A percentile compares a stretch with the other conserved stretches of the same genome.
These are phyloP conservation scores for Coniella vitis DNA, from an alignment of 2,329 filamentous ascomycete genomes.

Conservation along the genomic window DNA sequence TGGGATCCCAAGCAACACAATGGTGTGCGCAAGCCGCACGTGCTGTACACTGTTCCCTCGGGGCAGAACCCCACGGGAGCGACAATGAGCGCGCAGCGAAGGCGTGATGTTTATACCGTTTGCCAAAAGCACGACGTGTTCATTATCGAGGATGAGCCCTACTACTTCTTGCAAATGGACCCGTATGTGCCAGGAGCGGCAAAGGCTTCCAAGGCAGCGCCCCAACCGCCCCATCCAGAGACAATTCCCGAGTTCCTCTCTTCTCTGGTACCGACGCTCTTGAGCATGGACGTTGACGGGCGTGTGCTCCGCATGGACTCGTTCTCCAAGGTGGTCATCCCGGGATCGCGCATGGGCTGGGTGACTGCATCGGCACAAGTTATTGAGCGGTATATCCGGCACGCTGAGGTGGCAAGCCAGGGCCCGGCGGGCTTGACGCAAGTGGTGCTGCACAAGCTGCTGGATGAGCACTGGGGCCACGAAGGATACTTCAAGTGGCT, in stretches of 20 bases:
- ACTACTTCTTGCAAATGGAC: slow-evolving; percentile 89
- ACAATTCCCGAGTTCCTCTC: slow-evolving; percentile 67
- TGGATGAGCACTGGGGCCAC: slow-evolving; percentile 94
- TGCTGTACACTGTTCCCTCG: slow-evolving; percentile 59
- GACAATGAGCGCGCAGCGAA: slow-evolving; percentile 62
- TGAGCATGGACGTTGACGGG: slow-evolving; percentile 78
- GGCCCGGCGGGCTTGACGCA: slow-evolving; percentile 82
- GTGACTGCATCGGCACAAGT: slow-evolving; percentile 82
- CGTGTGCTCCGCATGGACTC: slow-evolving; percentile 87
- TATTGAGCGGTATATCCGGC: slow-evolving; percentile 72
- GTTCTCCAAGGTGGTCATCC: slow-evolving; percentile 85
- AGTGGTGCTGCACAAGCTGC: slow-evolving; percentile 75
- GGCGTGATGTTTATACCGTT: slow-evolving; percentile 67
- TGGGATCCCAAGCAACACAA: slow-evolving; percentile 41
- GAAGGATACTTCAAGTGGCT: slow-evolving; percentile 85
- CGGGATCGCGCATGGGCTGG: slow-evolving; percentile 80
- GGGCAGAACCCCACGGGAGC: slow-evolving; percentile 90
- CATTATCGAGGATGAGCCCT: slow-evolving; percentile 90
- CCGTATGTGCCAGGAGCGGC: slow-evolving; percentile 49
- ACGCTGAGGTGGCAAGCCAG: slow-evolving; percentile 78
- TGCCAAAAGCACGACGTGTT: slow-evolving; percentile 78
- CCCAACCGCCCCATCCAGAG: slow-evolving; percentile 47
- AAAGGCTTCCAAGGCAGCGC: slow-evolving; percentile 29
- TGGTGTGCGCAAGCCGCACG: slow-evolving; percentile 43
- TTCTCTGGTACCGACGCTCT: slow-evolving; percentile 64